phyloP scores from a whole-genome alignment of 2,329 filamentous ascomycete species.

The Helotiales sp. region DNA sequence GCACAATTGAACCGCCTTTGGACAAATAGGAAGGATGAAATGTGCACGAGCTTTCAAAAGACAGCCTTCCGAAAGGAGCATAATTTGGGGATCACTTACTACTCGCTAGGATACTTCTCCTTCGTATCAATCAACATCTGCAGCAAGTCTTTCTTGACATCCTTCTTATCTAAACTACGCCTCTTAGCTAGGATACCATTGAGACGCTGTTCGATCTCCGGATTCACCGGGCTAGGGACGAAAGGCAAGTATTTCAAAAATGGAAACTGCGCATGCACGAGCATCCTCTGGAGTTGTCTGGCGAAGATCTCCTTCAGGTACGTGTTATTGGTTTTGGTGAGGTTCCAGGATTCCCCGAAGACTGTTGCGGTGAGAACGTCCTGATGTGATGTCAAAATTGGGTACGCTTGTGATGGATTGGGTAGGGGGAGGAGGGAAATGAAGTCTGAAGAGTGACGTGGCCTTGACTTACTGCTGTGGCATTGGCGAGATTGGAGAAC shows the following conservation, averaged over 20 bases:
- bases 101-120: neutral
- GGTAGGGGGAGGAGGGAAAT: neutral
- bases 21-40: neutral
- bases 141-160: conserved; percentile 24
- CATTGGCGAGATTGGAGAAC: conserved; percentile 18
- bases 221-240: conserved; percentile 11
- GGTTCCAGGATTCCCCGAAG: conserved; percentile 28
- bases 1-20: neutral
- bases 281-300: conserved; percentile 12
- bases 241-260: conserved; percentile 28
- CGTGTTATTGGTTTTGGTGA: conserved; percentile 25
- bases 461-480: conserved; percentile 21
- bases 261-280: conserved; percentile 23
- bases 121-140: conserved; percentile 32
- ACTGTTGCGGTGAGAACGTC: conserved; percentile 29
- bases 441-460: neutral
- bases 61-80: too few species aligned
- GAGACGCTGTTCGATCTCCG: conserved; percentile 13
- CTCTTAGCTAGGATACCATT: conserved; percentile 21
- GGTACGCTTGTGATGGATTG: neutral
- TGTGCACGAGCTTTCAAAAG: too few species aligned
- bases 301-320: conserved; percentile 24
- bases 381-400: neutral
- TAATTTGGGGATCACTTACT: neutral
- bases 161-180: conserved; percentile 4